These are phyloP conservation scores for Curvularia sp. DNA, from an alignment of 2,329 filamentous ascomycete species.

Conservation along the genomic window DNA sequence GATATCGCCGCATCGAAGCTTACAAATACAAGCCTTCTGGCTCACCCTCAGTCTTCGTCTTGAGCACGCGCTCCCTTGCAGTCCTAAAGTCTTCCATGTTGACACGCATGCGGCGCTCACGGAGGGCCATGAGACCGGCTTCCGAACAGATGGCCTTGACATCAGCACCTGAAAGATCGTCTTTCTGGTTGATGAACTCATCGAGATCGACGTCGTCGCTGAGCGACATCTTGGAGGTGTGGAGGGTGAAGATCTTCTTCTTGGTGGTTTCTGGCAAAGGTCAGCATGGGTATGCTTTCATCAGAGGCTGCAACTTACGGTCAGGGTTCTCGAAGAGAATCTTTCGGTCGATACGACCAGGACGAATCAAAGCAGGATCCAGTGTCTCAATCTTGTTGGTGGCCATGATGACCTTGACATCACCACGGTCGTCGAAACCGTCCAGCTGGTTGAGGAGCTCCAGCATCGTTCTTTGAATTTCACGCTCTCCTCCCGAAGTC, in stretches of 20 bases:
- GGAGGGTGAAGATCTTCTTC: slow-evolving; percentile 97
- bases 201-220: slow-evolving; percentile 97
- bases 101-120: slow-evolving; percentile 95
- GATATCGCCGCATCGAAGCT: slow-evolving; percentile 4
- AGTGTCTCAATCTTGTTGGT: slow-evolving; percentile 99
- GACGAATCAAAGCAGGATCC: slow-evolving; percentile 93
- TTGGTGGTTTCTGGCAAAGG: slow-evolving; percentile 83
- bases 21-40: slow-evolving; percentile 99
- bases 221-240: slow-evolving; percentile 98
- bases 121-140: slow-evolving; percentile 89
- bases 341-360: slow-evolving; percentile 97
- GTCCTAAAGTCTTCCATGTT: slow-evolving; percentile 98
- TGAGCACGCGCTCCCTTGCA: slow-evolving; percentile 90
- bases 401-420: slow-evolving; percentile 99
- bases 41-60: slow-evolving; percentile 98
- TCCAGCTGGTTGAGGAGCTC: slow-evolving; percentile 98
- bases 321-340: slow-evolving; percentile 80
- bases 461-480: slow-evolving; percentile 98
- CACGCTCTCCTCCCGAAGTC: slow-evolving; percentile 93
- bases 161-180: slow-evolving; percentile 94
- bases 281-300: slow-evolving; percentile 50
- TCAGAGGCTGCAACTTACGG: slow-evolving; percentile 55
- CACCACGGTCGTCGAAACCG: slow-evolving; percentile 96
- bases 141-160: slow-evolving; percentile 99
- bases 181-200: slow-evolving; percentile 98